These are phyloP conservation scores for Neurospora intermedia DNA, from an alignment of 495 filamentous ascomycete genomes.

Conservation along the genomic window DNA sequence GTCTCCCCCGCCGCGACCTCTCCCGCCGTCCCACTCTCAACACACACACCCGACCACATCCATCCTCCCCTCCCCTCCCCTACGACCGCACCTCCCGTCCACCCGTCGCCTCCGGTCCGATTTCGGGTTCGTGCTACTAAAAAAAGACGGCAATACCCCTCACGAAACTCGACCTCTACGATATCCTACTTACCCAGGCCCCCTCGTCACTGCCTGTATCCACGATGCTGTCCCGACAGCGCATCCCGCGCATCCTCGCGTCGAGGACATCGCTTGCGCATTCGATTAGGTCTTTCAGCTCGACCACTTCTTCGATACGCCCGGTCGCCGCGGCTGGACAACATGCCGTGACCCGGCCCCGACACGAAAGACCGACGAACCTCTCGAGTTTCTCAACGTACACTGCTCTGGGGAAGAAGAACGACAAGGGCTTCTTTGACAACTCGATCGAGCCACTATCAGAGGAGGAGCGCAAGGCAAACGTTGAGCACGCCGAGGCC, in stretches of 20 bases:
- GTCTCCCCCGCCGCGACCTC: neutral
- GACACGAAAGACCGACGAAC: conserved; percentile 7
- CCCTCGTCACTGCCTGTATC: neutral
- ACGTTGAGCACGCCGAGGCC: conserved; percentile 30
- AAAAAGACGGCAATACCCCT: neutral
- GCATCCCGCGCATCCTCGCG: conserved; percentile 16
- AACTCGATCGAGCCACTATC: conserved; percentile 29
- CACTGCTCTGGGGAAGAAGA: conserved; percentile 26
- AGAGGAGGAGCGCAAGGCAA: conserved; percentile 39
- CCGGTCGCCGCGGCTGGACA: conserved; percentile 6
- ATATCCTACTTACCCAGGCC: neutral
- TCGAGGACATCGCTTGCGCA: conserved; percentile 9
- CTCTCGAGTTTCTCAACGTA: conserved; percentile 31
- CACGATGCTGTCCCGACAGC: conserved; percentile 27
- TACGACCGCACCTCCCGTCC: neutral
- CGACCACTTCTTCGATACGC: conserved; percentile 8
- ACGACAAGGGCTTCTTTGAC: conserved; percentile 35
- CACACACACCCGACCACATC: neutral
- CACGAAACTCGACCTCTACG: neutral
- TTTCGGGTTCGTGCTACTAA: neutral
- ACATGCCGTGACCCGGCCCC: conserved; percentile 7
- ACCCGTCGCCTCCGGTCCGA: neutral
- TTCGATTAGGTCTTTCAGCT: conserved; percentile 7
- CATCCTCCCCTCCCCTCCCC: neutral
- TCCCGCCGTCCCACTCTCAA: neutral